phyloP scores from a whole-genome alignment of 257 asterid genomes.

The Scutellaria minor region DNA sequence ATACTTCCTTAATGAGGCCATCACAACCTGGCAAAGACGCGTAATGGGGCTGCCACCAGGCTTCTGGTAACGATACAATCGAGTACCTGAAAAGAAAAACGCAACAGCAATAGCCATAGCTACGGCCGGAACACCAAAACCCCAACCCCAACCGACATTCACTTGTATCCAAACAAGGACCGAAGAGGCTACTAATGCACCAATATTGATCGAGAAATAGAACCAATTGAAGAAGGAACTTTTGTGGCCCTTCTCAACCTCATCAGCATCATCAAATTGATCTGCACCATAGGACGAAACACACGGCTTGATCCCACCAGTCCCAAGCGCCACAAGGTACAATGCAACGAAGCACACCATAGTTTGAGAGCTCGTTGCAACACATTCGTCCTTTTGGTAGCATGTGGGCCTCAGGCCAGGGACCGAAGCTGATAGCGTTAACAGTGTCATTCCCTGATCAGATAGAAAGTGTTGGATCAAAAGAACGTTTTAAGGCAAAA shows the following conservation, averaged over 20 bases:
- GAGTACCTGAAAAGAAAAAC: slow-evolving; percentile 69
- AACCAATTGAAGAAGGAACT: slow-evolving; percentile 73
- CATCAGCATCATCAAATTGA: slow-evolving; percentile 73
- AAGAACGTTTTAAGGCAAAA: neutral
- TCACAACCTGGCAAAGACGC: slow-evolving; percentile 64
- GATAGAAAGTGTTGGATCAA: neutral
- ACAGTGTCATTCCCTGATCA: slow-evolving; percentile 64
- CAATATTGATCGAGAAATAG: slow-evolving; percentile 66
- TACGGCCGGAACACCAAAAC: slow-evolving; percentile 68
- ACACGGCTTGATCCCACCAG: slow-evolving; percentile 80
- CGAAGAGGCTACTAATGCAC: slow-evolving; percentile 64
- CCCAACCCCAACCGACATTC: slow-evolving; percentile 76
- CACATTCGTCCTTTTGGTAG: slow-evolving; percentile 48
- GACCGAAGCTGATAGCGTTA: slow-evolving; percentile 68
- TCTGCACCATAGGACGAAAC: slow-evolving; percentile 85
- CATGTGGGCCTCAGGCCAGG: slow-evolving; percentile 60
- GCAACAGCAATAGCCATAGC: slow-evolving; percentile 64
- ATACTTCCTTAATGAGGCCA: slow-evolving; percentile 61
- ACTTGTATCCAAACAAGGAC: slow-evolving; percentile 65
- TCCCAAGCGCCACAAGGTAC: slow-evolving; percentile 67
- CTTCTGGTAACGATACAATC: slow-evolving; percentile 62
- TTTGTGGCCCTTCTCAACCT: slow-evolving; percentile 59
- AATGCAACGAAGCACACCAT: slow-evolving; percentile 54
- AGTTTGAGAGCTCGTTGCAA: slow-evolving; percentile 49
- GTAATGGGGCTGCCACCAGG: slow-evolving; percentile 84